A percentile compares a stretch with the other conserved stretches of the same genome.
Conservation (phyloP, 139 green algal genomes). For the Microglena sp. region DNA sequence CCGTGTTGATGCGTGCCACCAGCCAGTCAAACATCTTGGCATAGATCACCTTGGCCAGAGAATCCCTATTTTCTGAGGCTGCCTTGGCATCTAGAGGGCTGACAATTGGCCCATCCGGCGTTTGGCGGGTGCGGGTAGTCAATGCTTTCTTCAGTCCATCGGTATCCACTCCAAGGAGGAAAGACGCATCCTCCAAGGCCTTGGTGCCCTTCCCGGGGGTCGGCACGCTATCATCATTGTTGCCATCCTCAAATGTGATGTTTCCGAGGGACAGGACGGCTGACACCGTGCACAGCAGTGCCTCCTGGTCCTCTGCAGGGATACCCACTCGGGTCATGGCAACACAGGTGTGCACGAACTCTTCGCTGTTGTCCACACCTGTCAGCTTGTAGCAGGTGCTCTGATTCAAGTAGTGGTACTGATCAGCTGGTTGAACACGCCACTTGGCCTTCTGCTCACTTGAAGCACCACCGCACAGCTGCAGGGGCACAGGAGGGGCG, state of each 20-base stretch:
- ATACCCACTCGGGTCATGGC: slow-evolving; percentile 97
- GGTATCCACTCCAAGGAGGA: slow-evolving; percentile 54
- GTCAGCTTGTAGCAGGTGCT: slow-evolving; percentile 77
- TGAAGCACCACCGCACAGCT: slow-evolving; percentile 85
- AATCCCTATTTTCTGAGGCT: slow-evolving; percentile 44
- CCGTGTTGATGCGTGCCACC: slow-evolving; percentile 53
- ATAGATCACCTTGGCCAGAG: slow-evolving; percentile 6
- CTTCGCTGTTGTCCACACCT: no score
- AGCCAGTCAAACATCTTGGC: slow-evolving; percentile 88
- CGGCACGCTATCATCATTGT: no score
- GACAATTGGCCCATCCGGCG: slow-evolving; percentile 72
- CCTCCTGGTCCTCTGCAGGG: slow-evolving; percentile 44
- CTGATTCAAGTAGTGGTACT: slow-evolving; percentile 86
- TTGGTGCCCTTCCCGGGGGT: no score
- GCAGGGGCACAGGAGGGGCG: slow-evolving; percentile 10
- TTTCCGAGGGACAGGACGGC: slow-evolving; percentile 96
- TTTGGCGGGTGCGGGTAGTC: slow-evolving; percentile 76
- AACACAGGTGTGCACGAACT: slow-evolving; percentile 56
- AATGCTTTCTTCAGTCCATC: slow-evolving; percentile 64
- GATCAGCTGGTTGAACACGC: slow-evolving; percentile 46
- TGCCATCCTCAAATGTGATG: slow-evolving; percentile 57
- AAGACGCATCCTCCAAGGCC: slow-evolving; percentile 28
- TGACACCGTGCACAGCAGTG: slow-evolving; percentile 78
- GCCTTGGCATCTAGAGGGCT: slow-evolving; percentile 63
- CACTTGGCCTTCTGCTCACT: slow-evolving; percentile 48